Evolutionary conservation across 805 yeast genomes (phyloP).

Genomic region (Lachancea nothofagi): DNA sequence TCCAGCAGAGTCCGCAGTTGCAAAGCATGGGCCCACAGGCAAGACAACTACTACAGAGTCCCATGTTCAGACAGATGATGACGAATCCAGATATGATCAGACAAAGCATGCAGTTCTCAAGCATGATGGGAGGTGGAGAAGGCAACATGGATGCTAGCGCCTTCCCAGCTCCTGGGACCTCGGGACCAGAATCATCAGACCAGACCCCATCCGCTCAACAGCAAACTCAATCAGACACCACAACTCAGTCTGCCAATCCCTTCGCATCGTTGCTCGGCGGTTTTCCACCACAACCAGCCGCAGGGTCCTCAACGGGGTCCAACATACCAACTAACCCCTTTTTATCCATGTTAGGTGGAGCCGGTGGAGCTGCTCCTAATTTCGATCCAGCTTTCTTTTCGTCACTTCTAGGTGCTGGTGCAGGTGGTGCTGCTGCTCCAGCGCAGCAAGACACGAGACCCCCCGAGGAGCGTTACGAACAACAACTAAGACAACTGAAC

Average conservation of each 20-base stretch:
- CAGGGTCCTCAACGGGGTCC: neutral
- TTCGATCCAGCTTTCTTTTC: slow-evolving; percentile 46
- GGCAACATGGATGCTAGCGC: slow-evolving; percentile 29
- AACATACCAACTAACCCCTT: slow-evolving; percentile 35
- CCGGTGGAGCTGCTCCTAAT: slow-evolving; percentile 29
- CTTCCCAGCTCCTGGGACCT: slow-evolving; percentile 48
- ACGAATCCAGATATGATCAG: slow-evolving; percentile 83
- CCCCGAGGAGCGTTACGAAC: slow-evolving; percentile 72
- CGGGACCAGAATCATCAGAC: slow-evolving; percentile 15
- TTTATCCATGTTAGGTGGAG: slow-evolving; percentile 31
- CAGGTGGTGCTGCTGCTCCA: slow-evolving; percentile 18
- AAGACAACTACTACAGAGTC: slow-evolving; percentile 78
- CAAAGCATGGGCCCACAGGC: slow-evolving; percentile 86
- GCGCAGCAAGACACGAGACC: slow-evolving; percentile 54
- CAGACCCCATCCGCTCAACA: slow-evolving; percentile 12
- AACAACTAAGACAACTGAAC: slow-evolving; percentile 66
- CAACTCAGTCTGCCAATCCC: slow-evolving; percentile 38
- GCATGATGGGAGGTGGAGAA: slow-evolving; percentile 36
- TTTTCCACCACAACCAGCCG: slow-evolving; percentile 14
- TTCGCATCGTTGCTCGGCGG: slow-evolving; percentile 41
- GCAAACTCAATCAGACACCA: slow-evolving; percentile 23
- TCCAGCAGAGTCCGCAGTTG: slow-evolving; percentile 77
- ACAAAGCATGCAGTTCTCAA: slow-evolving; percentile 71
- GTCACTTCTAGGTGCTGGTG: slow-evolving; percentile 41
- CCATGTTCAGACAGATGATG: slow-evolving; percentile 71